phyloP scores from a whole-genome alignment of 306 rosid species.

The Dalbergia cochinchinensis region DNA sequence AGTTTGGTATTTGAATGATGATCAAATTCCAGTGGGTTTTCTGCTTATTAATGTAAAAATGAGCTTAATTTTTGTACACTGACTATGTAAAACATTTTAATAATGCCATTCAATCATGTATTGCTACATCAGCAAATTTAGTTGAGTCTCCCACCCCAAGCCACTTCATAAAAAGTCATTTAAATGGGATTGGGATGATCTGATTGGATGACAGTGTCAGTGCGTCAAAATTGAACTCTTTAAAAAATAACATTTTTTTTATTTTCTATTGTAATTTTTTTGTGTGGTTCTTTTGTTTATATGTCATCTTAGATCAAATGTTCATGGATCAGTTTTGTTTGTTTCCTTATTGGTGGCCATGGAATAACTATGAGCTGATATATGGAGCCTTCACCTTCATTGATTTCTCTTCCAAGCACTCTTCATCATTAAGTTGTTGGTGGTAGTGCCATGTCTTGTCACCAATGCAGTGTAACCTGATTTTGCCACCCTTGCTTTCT shows the following conservation, averaged over 20 bases:
- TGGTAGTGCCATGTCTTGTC: neutral
- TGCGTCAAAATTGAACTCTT: no score
- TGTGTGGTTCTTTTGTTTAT: neutral
- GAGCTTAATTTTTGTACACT: no score
- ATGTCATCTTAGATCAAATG: conserved; percentile 22
- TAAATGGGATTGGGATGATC: no score
- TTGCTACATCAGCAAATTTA: no score
- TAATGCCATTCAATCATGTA: no score
- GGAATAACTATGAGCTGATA: neutral
- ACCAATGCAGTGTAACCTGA: neutral
- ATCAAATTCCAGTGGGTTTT: conserved; percentile 15
- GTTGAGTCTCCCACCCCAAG: no score
- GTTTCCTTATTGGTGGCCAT: neutral
- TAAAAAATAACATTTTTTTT: neutral
- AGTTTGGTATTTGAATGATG: conserved; percentile 17
- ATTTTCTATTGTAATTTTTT: neutral
- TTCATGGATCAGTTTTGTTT: conserved; percentile 19
- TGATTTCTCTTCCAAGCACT: conserved; percentile 13
- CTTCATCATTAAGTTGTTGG: neutral
- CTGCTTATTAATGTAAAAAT: neutral
- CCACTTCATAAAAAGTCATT: no score
- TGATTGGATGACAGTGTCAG: no score
- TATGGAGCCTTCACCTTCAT: neutral
- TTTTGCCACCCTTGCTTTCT: conserved; percentile 6
- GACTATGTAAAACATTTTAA: no score